Evolutionary conservation across 1,284 basidiomycete species (phyloP).

Genomic region (Cryptococcus wingfieldii): DNA sequence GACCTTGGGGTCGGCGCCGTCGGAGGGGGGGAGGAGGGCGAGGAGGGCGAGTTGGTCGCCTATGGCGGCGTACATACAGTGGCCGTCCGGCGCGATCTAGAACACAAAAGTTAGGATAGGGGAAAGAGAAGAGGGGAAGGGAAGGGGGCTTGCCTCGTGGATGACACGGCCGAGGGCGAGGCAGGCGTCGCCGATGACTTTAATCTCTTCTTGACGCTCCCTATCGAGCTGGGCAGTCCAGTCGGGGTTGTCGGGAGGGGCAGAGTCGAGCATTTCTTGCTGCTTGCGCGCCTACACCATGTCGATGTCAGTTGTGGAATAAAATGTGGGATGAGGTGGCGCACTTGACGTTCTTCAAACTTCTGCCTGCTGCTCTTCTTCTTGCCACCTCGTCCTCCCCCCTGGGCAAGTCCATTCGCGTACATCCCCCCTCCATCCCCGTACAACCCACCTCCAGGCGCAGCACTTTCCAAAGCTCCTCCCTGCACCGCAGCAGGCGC

Average conservation of each 20-base stretch:
- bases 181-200: slow-evolving; percentile 65
- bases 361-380: slow-evolving; percentile 64
- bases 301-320: neutral
- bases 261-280: slow-evolving; percentile 61
- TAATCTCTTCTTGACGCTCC: slow-evolving; percentile 68
- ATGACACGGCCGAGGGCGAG: slow-evolving; percentile 64
- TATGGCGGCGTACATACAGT: slow-evolving; percentile 89
- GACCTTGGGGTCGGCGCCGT: slow-evolving; percentile 19
- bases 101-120: slow-evolving; percentile 1
- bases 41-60: slow-evolving; percentile 64
- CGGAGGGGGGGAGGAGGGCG: slow-evolving; percentile 26
- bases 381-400: slow-evolving; percentile 21
- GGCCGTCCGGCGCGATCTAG: slow-evolving; percentile 88
- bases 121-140: too few species aligned
- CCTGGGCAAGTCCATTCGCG: neutral
- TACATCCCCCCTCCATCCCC: slow-evolving; percentile 1
- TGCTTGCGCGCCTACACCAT: slow-evolving; percentile 66
- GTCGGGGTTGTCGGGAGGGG: slow-evolving; percentile 59
- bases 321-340: slow-evolving; percentile 16
- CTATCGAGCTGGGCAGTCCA: slow-evolving; percentile 62
- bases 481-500: neutral
- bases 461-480: neutral
- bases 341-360: slow-evolving; percentile 73
- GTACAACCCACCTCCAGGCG: slow-evolving; percentile 9
- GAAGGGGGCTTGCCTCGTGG: slow-evolving; percentile 58